A percentile compares a stretch with the other conserved stretches of the same genome.
Evolutionary conservation across 176 grass and related monocot species (phyloP).

Genomic region (Phoenix dactylifera): DNA sequence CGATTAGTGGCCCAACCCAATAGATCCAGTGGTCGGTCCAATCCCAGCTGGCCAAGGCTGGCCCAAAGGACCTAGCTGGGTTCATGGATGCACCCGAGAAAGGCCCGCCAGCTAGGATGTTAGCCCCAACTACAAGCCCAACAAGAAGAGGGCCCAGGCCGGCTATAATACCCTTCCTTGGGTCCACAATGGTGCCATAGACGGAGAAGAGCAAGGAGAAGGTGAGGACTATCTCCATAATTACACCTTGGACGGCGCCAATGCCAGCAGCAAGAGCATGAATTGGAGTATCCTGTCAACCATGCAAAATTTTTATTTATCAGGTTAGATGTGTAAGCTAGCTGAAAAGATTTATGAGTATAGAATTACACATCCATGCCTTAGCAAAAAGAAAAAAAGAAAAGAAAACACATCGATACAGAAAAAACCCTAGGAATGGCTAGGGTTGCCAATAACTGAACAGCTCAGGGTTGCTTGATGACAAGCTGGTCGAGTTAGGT

Average conservation of each 20-base stretch:
- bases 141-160: constrained; percentile 41
- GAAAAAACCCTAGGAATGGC: too few species aligned
- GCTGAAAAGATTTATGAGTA: too few species aligned
- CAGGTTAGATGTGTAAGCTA: too few species aligned
- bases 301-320: background rate
- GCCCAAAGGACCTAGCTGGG: constrained; percentile 75
- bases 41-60: constrained; percentile 32
- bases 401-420: too few species aligned
- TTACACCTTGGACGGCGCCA: constrained; percentile 32
- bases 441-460: too few species aligned
- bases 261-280: constrained; percentile 47
- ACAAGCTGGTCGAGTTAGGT: too few species aligned
- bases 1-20: constrained; percentile 62
- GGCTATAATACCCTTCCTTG: constrained; percentile 17
- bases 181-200: constrained; percentile 66
- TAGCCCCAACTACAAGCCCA: constrained; percentile 65
- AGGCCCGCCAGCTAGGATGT: constrained; percentile 56
- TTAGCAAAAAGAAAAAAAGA: too few species aligned
- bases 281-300: constrained; percentile 43
- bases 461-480: too few species aligned
- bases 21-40: constrained; percentile 91
- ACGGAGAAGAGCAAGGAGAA: constrained; percentile 83
- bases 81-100: constrained; percentile 85
- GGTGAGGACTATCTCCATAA: constrained; percentile 74
- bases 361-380: too few species aligned